Conservation (phyloP, 75 land plant species). For the Isoetes taiwanensis region DNA sequence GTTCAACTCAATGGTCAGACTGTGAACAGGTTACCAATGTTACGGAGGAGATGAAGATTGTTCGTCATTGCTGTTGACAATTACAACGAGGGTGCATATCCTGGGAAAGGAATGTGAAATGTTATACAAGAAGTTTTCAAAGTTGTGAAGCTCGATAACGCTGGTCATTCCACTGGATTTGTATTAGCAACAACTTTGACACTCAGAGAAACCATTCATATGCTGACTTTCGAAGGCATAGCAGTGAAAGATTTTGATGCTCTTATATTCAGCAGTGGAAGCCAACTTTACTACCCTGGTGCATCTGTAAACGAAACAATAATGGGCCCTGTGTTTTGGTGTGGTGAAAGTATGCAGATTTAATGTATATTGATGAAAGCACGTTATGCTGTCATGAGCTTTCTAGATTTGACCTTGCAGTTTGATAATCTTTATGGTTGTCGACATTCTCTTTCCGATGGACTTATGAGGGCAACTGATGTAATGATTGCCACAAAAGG, state of each 20-base stretch:
- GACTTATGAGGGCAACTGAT: slow-evolving; percentile 19
- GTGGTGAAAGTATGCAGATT: slow-evolving; percentile 14
- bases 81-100: slow-evolving; percentile 9
- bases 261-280: slow-evolving; percentile 76
- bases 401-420: slow-evolving; percentile 55
- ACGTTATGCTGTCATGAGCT: too few species aligned
- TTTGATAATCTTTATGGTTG: slow-evolving; percentile 82
- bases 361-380: slow-evolving; percentile 38
- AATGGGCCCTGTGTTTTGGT: too few species aligned
- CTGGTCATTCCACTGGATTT: slow-evolving; percentile 44
- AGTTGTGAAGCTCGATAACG: slow-evolving; percentile 20
- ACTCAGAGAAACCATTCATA: slow-evolving; percentile 16
- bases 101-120: slow-evolving; percentile 16
- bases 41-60: slow-evolving; percentile 55
- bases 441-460: slow-evolving; percentile 31
- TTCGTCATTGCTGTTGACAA: slow-evolving; percentile 67
- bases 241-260: slow-evolving; percentile 63
- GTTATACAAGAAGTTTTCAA: slow-evolving; percentile 33
- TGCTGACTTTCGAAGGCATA: slow-evolving; percentile 11
- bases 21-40: slow-evolving; percentile 36
- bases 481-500: slow-evolving; percentile 38
- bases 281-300: slow-evolving; percentile 80
- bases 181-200: slow-evolving; percentile 59
- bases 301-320: slow-evolving; percentile 33
- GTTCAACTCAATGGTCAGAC: too few species aligned